Base-by-base conservation (phyloP, 495 filamentous ascomycete species). In the Aspergillus carlsbadensis region DNA sequence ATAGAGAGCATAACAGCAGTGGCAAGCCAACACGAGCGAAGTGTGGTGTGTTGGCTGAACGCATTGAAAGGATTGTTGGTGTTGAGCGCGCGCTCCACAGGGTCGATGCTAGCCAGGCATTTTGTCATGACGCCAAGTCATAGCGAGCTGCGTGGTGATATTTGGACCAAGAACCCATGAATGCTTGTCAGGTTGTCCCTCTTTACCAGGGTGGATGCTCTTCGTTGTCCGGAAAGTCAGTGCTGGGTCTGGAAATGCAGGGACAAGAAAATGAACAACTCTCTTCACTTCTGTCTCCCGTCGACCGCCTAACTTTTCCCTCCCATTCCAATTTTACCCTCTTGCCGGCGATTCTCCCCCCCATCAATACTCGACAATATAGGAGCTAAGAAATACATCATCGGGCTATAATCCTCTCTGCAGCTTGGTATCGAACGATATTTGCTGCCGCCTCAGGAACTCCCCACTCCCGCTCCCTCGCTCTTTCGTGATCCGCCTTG, bases 241-340 rank as follows among this genome's bases (percentile, higher is more conserved):
- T 36, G 44, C 29, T 47, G 44, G 11, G 8, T 29, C 3, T 29
- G 26, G 26, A 8, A 29, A 48, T 14, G 26, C 24, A 40, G 35
- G 26, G n/a, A 41, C 36, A 31, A 41, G 49, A 26, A 52, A 51
- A 50, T 39, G 24, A 52, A 40, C 18, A 36, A 31, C 14, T 29
- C 22, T 22, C 5, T n/a, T n/a, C n/a, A n/a, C n/a, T n/a, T n/a
- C n/a, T n/a, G 31, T 49, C 46, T 35, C 47, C 26, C 47, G 47
- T 50, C 47, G 47, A 50, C 47, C 47, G 47, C 47, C 47, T 50
- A 50, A 39, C 47, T 39, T 50, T 50, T 50, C 47, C 47, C 37
- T 26, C 49, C 49, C 49, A 26, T 52, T 24, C 36, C 22, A 31
- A 41, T 52, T 52, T 52, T 26, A 14, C 21, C 24, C 49, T 42